phyloP scores from a whole-genome alignment of 108 stramenopile genomes.

The Cyclotella atomus region DNA sequence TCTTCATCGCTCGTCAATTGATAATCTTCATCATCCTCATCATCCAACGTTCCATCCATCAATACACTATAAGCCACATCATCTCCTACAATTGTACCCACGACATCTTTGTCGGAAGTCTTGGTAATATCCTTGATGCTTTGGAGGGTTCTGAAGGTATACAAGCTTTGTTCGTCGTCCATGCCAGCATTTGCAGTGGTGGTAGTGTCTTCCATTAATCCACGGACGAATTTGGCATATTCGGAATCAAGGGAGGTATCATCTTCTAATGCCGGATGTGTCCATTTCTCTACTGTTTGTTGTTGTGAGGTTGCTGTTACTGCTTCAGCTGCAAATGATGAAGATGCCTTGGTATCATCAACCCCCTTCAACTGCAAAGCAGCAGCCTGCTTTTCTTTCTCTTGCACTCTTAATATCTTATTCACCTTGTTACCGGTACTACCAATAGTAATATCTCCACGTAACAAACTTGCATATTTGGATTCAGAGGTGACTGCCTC shows the following conservation, averaged over 20 bases:
- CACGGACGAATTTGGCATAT: conserved; percentile 46
- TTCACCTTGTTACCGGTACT: too few relatives aligned
- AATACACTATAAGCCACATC: conserved; percentile 8
- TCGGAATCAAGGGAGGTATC: conserved; percentile 22
- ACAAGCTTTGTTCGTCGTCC: conserved; percentile 31
- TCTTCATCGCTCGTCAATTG: conserved; percentile 52
- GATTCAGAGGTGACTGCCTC: too few relatives aligned
- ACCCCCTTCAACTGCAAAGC: too few relatives aligned
- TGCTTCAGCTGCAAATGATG: neutral
- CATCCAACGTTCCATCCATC: conserved; percentile 17
- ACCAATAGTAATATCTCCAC: too few relatives aligned
- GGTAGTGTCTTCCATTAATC: conserved; percentile 21
- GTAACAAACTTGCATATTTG: too few relatives aligned
- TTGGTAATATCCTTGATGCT: neutral
- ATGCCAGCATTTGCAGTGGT: too few relatives aligned
- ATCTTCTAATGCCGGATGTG: neutral
- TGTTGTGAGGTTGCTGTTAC: neutral
- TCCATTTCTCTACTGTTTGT: neutral
- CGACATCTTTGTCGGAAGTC: neutral
- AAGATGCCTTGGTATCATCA: neutral
- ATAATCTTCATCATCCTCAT: conserved; percentile 47
- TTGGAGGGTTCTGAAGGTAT: conserved; percentile 38
- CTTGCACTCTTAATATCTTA: neutral
- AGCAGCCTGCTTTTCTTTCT: neutral
- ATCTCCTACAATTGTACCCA: conserved; percentile 34